Evolutionary conservation across 805 yeast genomes (phyloP).

Genomic region (Starmerella etchellsii): DNA sequence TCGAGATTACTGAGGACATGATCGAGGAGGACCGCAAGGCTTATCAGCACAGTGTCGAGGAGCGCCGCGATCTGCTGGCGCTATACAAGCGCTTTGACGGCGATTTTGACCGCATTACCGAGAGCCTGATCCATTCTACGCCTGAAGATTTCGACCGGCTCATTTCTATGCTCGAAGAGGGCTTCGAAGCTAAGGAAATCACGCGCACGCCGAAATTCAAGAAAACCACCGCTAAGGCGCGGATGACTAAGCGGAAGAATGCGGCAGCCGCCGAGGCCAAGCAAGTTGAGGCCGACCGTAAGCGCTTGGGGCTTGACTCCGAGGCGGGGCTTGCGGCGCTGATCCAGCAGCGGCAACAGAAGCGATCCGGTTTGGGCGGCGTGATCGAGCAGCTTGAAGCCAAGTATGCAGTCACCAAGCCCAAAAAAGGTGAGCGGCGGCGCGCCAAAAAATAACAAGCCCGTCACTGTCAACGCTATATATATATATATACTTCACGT

Average conservation of each 20-base stretch:
- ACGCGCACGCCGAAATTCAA: constrained; percentile 36
- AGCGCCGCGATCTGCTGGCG: constrained; percentile 44
- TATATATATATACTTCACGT: no score
- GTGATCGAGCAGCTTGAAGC: constrained; percentile 14
- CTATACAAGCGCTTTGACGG: constrained; percentile 50
- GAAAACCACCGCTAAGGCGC: constrained; percentile 35
- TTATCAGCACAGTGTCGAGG: constrained; percentile 41
- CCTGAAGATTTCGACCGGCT: constrained; percentile 51
- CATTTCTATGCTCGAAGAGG: constrained; percentile 37
- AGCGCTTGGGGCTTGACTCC: constrained; percentile 32
- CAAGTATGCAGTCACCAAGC: constrained; percentile 7
- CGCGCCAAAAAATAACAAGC: no score
- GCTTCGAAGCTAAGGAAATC: constrained; percentile 32
- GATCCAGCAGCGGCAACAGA: constrained; percentile 25
- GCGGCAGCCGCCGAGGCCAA: constrained; percentile 30
- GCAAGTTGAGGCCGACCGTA: constrained; percentile 46
- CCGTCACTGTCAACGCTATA: no score
- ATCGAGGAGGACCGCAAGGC: constrained; percentile 54
- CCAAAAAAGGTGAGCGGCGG: background rate
- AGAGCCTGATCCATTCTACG: constrained; percentile 65
- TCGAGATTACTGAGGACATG: constrained; percentile 30
- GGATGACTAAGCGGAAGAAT: constrained; percentile 36
- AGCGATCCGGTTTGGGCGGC: constrained; percentile 15
- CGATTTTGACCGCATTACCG: constrained; percentile 57
- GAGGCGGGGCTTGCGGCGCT: constrained; percentile 29